Base-by-base conservation (phyloP, 305 asterid species). In the Solanum hybrid region DNA sequence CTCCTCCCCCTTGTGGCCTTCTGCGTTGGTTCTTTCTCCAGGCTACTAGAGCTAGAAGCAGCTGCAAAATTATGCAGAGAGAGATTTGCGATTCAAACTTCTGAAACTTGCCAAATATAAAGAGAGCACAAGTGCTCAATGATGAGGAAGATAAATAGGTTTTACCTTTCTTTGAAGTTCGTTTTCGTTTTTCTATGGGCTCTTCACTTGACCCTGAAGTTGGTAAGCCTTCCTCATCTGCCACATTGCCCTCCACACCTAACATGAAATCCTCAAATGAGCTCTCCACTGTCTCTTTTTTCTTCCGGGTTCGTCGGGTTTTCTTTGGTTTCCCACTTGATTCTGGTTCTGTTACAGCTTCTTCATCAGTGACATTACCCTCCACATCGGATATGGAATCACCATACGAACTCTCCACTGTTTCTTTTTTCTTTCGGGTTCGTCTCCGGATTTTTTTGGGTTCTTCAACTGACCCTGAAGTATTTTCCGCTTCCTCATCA, bases 1-100 rank as follows among this genome's bases (percentile, higher is more conserved):
- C 92, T 94, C 34, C 95, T 91, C 90, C 95, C 91, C 91, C 95
- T 94, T 34, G 95, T 90, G 76, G 88, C 94, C 92, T 94, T 96
- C 89, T 91, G 93, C 56, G 90, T 76, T 85, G 91, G 90, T 88
- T 91, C 94, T 90, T 92, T 96, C 90, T 89, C 98, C 34, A 87
- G 82, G 86, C 87, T 88, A 89, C 88, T 89, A 64, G 93, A 36
- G 56, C 92, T 89, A 76, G 93, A 88, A 90, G 95, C 88, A 85
- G 93, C 99, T 97, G 95, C 92, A 90, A 81, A 27, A 77, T 86
- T 34, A 86, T 76, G 90, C 76, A 22, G 6, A 85, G 40, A 56
- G 76, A 85, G 32, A 85, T 29, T 84, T 84, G 73, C 86, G 24
- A 89, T 32, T 90, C 24, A 88, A 80, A 85, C 86, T 56, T 85